Evolutionary conservation across 495 filamentous ascomycete genomes (phyloP), one percentile per base, ranked within the genome.

Genomic region (Cercophora sp.): DNA sequence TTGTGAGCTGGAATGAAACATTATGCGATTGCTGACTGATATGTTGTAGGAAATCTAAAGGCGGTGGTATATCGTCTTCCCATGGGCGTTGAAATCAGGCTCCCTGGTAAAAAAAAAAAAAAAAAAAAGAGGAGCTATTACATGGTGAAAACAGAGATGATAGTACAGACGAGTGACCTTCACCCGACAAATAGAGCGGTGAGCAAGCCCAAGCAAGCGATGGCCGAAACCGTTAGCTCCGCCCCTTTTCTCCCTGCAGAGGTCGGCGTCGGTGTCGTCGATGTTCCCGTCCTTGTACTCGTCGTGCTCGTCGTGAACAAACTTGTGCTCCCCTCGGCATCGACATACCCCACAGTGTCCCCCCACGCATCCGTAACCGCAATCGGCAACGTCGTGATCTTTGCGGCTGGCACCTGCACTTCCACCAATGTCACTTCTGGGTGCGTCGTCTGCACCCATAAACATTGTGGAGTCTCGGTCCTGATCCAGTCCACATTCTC

Each of bases 361-460:
- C 43, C 48, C 9, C 2, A 15, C 32, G 23, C 23, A 51, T 51
- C 35, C 32, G 48, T 51, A 3, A 20, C 16, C 19, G 34, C 18
- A 19, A 25, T 8, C 47, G 47, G 32, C 47, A 50, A 18, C 29
- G 47, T 50, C 32, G 47, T 50, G 20, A 50, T 50, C 29, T 20
- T 23, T 6, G 48, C 32, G 20, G 48, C 48, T 8, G 48, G 48
- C 48, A 51, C 48, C 18, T 15, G 31, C 31, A 51, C 34, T 8
- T 51, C 48, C 34, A 41, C 35, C 34, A 51, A n/a, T 1, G 48
- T 51, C 15, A 40, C 35, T 8, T 51, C 48, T 1, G 32, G 32
- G 16, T 41, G 34, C 8, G 34, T 40, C 23, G 48, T 51, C 31
- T 51, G 31, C 20, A 51, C 34, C 48, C 48, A 51, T n/a, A 51